A percentile compares a stretch with the other conserved stretches of the same genome.
phyloP scores from a whole-genome alignment of 2,329 filamentous ascomycete genomes.

The Onygenales sp. region DNA sequence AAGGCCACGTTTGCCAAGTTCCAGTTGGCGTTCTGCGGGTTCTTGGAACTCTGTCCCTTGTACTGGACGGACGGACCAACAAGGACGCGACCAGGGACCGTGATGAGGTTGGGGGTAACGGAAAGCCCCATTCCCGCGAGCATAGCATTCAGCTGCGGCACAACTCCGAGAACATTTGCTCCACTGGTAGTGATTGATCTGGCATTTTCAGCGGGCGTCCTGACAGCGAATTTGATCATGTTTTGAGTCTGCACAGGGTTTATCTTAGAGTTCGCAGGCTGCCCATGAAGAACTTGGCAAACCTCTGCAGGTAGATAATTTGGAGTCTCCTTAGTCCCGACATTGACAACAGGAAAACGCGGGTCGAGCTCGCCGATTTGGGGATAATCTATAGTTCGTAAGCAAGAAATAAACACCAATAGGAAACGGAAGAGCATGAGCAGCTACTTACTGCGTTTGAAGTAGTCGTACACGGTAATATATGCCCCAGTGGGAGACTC shows the following conservation, averaged over 20 bases:
- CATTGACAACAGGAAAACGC: slow-evolving; percentile 54
- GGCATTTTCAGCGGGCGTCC: slow-evolving; percentile 57
- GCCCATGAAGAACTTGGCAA: slow-evolving; percentile 54
- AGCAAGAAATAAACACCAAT: neutral
- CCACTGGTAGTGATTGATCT: slow-evolving; percentile 53
- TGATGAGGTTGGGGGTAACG: slow-evolving; percentile 54
- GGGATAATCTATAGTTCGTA: slow-evolving; percentile 22
- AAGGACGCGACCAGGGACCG: slow-evolving; percentile 63
- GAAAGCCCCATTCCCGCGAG: slow-evolving; percentile 17
- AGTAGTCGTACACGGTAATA: slow-evolving; percentile 45
- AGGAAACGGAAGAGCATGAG: neutral
- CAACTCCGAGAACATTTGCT: slow-evolving; percentile 47
- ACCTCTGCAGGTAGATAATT: slow-evolving; percentile 59
- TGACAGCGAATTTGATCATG: slow-evolving; percentile 67
- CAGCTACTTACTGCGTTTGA: slow-evolving; percentile 30
- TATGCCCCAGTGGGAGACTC: slow-evolving; percentile 21
- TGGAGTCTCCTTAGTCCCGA: slow-evolving; percentile 49
- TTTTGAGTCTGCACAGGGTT: slow-evolving; percentile 49
- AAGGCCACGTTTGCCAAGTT: slow-evolving; percentile 56
- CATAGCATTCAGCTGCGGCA: slow-evolving; percentile 34
- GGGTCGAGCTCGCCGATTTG: slow-evolving; percentile 24
- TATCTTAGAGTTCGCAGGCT: slow-evolving; percentile 53
- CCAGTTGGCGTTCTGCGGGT: slow-evolving; percentile 52
- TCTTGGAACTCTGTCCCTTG: slow-evolving; percentile 21
- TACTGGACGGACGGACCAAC: slow-evolving; percentile 54